Base-by-base conservation (phyloP, 106 monocot genomes). In the Chionographis japonica region DNA sequence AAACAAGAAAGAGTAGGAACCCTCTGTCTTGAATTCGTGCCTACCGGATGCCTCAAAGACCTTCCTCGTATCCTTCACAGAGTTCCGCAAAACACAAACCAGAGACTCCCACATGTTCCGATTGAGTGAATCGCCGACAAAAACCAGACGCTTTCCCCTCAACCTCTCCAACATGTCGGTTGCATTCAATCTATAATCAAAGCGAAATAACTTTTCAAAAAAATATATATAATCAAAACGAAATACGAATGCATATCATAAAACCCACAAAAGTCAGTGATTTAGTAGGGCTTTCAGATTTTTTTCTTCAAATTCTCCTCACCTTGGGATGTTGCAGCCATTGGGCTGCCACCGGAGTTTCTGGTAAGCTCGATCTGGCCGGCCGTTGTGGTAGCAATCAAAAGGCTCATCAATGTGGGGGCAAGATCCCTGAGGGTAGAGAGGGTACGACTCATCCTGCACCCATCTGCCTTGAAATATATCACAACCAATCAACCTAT, bases 41-140 rank as follows among this genome's bases (percentile, higher is more conserved):
- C 77, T 76, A 3, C 94, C 90, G 2, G 90, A 87, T 11, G 72
- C 77, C 77, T 94, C 94, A 40, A 79, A 76, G 68, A 94, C 90
- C 64, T 80, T 90, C 46, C 52, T 90, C 56, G 90, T 94, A 66
- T 94, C 76, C 39, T 80, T 82, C 8, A 94, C 73, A 15, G 94
- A 87, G 69, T 87, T 72, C 74, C 75, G 72, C 69, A 94, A 54
- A 8, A 74, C 58, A 54, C 94, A 94, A 55, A 94, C 80, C 19
- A 94, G 82, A 50, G 94, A 94, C 63, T 94, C 90, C 94, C 94
- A 94, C 94, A 94, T 94, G 82, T 94, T 94, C 57, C 94, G 81
- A 60, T 94, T 90, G 59, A 94, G 84, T 0, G 94, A 94, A 80
- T 94, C 94, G 3, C 94, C 94, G 1, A 94, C 85, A 74, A 90